phyloP scores from a whole-genome alignment of 2,329 filamentous ascomycete species.

The Penicillium hordei region DNA sequence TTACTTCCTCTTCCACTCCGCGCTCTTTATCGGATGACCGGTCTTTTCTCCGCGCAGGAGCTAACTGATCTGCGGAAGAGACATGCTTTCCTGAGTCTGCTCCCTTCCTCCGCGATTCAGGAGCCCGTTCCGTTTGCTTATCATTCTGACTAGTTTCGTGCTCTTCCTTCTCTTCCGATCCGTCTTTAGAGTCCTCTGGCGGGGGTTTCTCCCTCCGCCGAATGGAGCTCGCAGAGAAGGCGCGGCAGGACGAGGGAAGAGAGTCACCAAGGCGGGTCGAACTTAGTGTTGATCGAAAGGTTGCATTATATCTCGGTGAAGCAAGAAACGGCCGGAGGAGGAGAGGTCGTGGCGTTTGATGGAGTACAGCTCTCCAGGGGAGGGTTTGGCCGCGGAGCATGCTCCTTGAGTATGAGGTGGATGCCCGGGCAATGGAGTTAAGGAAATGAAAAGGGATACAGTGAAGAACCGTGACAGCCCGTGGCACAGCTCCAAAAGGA shows the following conservation, averaged over 20 bases:
- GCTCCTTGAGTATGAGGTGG: conserved; percentile 34
- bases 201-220: conserved; percentile 58
- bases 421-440: conserved; percentile 3
- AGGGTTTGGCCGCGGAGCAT: conserved; percentile 66
- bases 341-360: conserved; percentile 48
- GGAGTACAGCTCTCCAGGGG: conserved; percentile 64
- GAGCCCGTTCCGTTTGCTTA: conserved; percentile 46
- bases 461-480: conserved; percentile 9
- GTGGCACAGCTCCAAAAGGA: conserved; percentile 15
- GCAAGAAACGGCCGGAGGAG: conserved; percentile 35
- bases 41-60: conserved; percentile 42
- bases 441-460: conserved; percentile 1
- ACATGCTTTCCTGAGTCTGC: conserved; percentile 39
- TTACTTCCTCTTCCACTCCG: conserved; percentile 40
- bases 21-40: conserved; percentile 41
- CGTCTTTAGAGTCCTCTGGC: conserved; percentile 41
- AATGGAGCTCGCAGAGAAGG: conserved; percentile 48
- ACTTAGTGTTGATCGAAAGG: conserved; percentile 28
- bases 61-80: conserved; percentile 28
- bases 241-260: conserved; percentile 34
- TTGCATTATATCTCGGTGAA: conserved; percentile 34
- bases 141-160: conserved; percentile 34
- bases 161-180: conserved; percentile 29
- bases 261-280: conserved; percentile 26
- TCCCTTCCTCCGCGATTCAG: conserved; percentile 43